Conservation (phyloP, 2,329 filamentous ascomycete species). For the Paecilomyces sp. region DNA sequence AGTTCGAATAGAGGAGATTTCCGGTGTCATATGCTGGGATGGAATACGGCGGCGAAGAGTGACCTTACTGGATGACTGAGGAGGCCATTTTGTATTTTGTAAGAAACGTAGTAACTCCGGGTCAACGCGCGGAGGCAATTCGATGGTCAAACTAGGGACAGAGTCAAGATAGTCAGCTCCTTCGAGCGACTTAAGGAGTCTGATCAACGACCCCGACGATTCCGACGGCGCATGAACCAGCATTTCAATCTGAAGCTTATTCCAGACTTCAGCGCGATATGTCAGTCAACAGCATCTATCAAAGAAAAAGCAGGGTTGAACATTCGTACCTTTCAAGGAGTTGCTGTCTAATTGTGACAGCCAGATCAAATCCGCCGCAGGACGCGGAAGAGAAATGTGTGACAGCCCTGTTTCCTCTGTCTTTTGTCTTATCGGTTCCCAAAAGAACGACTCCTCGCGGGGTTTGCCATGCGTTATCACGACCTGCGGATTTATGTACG, state of each 20-base stretch:
- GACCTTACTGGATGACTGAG: constrained; percentile 44
- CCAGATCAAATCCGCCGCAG: constrained; percentile 62
- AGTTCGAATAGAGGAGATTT: constrained; percentile 67
- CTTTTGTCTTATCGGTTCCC: constrained; percentile 52
- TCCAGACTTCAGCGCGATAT: constrained; percentile 55
- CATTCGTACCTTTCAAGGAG: constrained; percentile 55
- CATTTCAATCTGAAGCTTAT: constrained; percentile 71
- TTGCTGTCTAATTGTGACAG: constrained; percentile 67
- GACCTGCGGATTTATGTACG: constrained; percentile 69
- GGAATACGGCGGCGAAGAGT: constrained; percentile 69
- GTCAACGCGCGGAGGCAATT: constrained; percentile 69
- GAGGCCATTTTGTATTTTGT: constrained; percentile 61
- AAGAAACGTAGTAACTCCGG: constrained; percentile 57
- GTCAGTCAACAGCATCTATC: constrained; percentile 5
- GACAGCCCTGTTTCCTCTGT: constrained; percentile 48
- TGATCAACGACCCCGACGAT: constrained; percentile 66
- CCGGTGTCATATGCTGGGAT: constrained; percentile 51
- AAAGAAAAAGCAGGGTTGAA: constrained; percentile 2
- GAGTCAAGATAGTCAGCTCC: constrained; percentile 67
- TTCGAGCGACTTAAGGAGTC: constrained; percentile 69
- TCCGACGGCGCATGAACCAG: constrained; percentile 67
- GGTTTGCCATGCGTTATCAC: constrained; percentile 63
- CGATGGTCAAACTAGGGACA: constrained; percentile 71
- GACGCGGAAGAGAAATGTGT: constrained; percentile 66
- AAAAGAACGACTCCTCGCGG: constrained; percentile 63